A percentile compares a stretch with the other conserved stretches of the same genome.
phyloP scores from a whole-genome alignment of 148 eudicot species.

The Amaranthus cruentus region DNA sequence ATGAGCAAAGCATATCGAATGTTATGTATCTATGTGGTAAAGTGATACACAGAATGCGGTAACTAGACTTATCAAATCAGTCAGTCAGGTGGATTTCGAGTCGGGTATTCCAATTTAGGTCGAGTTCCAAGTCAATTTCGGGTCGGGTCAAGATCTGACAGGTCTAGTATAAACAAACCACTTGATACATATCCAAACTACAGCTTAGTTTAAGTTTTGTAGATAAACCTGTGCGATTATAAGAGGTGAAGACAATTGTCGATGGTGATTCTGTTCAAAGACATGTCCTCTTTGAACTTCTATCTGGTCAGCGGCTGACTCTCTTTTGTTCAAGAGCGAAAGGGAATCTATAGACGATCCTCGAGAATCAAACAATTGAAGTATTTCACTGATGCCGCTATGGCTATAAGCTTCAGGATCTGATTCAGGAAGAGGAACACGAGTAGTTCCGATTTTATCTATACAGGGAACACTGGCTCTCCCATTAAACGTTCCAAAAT shows the following conservation, averaged over 20 bases:
- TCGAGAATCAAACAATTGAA: conserved; percentile 4
- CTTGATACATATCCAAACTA: background rate
- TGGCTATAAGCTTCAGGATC: conserved; percentile 21
- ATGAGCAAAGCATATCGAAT: background rate
- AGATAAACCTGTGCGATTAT: conserved; percentile 24
- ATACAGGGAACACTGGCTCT: background rate
- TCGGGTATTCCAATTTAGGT: no score
- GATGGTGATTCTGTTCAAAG: conserved; percentile 14
- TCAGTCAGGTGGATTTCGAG: no score
- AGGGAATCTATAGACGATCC: conserved; percentile 20
- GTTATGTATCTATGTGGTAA: background rate
- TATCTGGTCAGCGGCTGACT: conserved; percentile 18
- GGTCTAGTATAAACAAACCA: background rate
- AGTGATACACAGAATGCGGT: background rate
- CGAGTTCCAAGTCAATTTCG: no score
- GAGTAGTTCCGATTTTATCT: background rate
- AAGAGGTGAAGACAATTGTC: conserved; percentile 11
- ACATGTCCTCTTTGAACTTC: conserved; percentile 9
- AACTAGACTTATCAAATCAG: no score
- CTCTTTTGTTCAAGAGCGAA: conserved; percentile 8
- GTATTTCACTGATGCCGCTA: conserved; percentile 8
- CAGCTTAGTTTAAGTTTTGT: background rate
- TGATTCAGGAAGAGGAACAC: background rate
- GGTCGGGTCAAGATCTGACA: no score
- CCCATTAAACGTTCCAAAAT: conserved; percentile 15